Base-by-base conservation (phyloP, 208 protist genomes). In the Borovskyia barvae region DNA sequence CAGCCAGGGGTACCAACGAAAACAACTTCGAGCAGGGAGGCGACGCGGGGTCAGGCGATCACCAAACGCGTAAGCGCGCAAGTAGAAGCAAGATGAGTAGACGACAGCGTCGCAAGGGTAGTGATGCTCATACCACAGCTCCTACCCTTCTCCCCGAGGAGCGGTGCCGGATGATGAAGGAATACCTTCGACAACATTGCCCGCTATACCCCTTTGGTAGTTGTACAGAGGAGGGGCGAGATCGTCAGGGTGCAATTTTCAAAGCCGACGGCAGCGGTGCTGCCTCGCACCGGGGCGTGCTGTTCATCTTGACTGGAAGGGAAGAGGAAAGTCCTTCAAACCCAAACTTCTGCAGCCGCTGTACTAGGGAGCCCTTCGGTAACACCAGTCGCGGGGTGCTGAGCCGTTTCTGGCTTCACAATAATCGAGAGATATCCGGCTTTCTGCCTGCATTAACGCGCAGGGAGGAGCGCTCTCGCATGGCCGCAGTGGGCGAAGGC, bases 241-340 rank as follows among this genome's bases (percentile, higher is more conserved):
- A 17, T 14, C 32, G 57, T 12, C 71, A 80, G 33, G 41, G 49
- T 5, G 53, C 51, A 6, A 48, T 76, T 2, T 75, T 77, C 43
- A 19, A 19, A 11, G 55, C 47, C 19, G 47, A 46, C 3, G 6
- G 26, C 20, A 41, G 24, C 29, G 59, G 53, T 11, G 46, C 56
- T 0, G 55, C 62, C 7, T 72, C 71, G 15, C 8, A 30, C 4
- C 50, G 54, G 24, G 70, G 62, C 33, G 43, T 79, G 9, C 50
- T 35, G 11, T 75, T 70, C 43, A 77, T 85, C 46, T 61, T 85
- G 28, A 58, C 55, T 30, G 78, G 72, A 25, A 30, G 63, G 19
- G 32, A 25, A 1, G 39, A 19, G 25, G 25, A n/a, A 46, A 14
- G 22, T 37, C 32, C 5, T 3, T 12, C 48, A 12, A 33, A n/a